Base-by-base conservation (phyloP, 2,329 filamentous ascomycete genomes). In the Tolypocladium album region DNA sequence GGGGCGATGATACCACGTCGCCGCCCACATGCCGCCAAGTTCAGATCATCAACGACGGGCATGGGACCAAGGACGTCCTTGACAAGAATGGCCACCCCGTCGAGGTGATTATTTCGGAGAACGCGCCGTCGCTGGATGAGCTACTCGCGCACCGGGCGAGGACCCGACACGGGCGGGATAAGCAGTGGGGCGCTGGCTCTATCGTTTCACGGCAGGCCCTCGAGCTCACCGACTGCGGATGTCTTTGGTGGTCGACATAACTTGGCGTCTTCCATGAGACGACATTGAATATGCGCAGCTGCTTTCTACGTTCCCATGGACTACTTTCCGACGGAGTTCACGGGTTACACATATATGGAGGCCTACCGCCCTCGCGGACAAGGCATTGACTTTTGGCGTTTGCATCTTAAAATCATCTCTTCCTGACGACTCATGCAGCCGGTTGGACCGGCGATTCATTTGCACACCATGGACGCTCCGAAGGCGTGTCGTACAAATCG, bases 191-290 rank as follows among this genome's bases (percentile, higher is more conserved):
- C 5, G 1, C n/a, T 2, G 38, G 38, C 13, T n/a, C 27, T 2
- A 40, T 61, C 31, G 2, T 68, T 9, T 34, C 67, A 13, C 60
- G 61, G 52, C 64, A 61, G 36, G 36, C n/a, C 24, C 59, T 66
- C 27, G 75, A 80, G 56, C 70, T 82, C 59, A 82, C 78, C 60
- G 72, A 78, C 42, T 84, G 81, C 59, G 80, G 78, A 11, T 84
- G 81, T 63, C 73, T 81, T 64, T 83, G 81, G 81, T 81, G 76
- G 72, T 71, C 77, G 56, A 76, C 73, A 58, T 82, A 60, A 66
- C 6, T 31, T 53, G 50, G 20, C 27, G 17, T 22, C 27, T n/a
- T 11, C 11, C 7, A 9, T 2, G 9, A 22, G 27, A 34, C 9
- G 27, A 7, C 24, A 15, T 31, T 34, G 13, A 6, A 8, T 31